Conservation (phyloP, 768 basidiomycete species). For the Rhizopogon rudus region DNA sequence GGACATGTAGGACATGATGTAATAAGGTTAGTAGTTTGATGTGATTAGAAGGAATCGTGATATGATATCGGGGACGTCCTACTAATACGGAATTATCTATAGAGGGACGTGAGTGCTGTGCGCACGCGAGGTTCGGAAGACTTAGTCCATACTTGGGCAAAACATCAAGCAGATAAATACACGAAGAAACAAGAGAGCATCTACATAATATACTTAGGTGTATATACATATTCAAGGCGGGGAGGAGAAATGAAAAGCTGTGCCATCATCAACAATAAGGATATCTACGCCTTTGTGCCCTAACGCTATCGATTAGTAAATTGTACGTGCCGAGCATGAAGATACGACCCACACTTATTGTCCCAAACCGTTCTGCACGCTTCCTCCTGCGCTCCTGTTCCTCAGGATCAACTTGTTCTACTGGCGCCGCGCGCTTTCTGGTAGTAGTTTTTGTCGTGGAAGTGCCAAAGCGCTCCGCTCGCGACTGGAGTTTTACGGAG, state of each 20-base stretch:
- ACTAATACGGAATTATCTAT: too few species aligned
- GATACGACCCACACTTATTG: not conserved
- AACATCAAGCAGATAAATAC: too few species aligned
- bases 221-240: not conserved
- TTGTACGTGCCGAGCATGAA: too few species aligned
- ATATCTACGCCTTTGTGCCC: not conserved
- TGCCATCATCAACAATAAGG: not conserved
- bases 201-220: not conserved
- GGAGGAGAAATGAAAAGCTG: not conserved
- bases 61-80: too few species aligned
- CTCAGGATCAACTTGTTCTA: constrained; percentile 47
- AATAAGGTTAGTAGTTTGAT: not conserved
- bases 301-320: not conserved
- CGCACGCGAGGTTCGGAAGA: too few species aligned
- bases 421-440: constrained; percentile 30
- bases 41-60: too few species aligned
- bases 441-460: constrained; percentile 10
- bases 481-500: constrained; percentile 42
- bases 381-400: constrained; percentile 55
- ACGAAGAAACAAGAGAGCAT: too few species aligned
- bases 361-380: constrained; percentile 62
- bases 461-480: constrained; percentile 54
- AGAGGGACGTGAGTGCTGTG: too few species aligned
- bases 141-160: too few species aligned
- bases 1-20: not conserved